phyloP scores from a whole-genome alignment of 306 rosid genomes.

The Cucurbita ficifolia region DNA sequence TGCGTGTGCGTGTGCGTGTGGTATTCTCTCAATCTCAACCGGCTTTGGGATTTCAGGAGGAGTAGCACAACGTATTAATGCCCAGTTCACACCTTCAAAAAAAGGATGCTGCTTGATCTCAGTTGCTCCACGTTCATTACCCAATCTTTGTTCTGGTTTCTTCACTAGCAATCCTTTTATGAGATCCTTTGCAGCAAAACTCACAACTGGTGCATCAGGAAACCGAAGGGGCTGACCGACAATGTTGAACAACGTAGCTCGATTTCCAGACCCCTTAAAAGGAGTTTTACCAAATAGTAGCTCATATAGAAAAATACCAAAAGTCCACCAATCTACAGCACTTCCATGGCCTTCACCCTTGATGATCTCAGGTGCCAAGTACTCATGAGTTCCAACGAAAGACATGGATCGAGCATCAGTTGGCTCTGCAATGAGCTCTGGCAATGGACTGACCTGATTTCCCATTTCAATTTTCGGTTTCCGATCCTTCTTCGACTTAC shows the following conservation, averaged over 20 bases:
- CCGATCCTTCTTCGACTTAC: conserved; percentile 86
- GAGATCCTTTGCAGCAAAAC: conserved; percentile 92
- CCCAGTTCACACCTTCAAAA: conserved; percentile 98
- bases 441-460: conserved; percentile 85
- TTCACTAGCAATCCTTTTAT: conserved; percentile 84
- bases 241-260: conserved; percentile 77
- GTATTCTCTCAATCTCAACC: conserved; percentile 68
- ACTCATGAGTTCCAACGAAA: conserved; percentile 92
- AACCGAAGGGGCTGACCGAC: conserved; percentile 86
- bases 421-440: conserved; percentile 94
- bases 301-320: conserved; percentile 86
- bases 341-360: conserved; percentile 99
- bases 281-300: conserved; percentile 91
- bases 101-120: conserved; percentile 93
- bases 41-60: conserved; percentile 91
- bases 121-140: conserved; percentile 82
- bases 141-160: conserved; percentile 88
- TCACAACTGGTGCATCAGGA: conserved; percentile 84
- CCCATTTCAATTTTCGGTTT: conserved; percentile 65
- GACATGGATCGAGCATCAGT: conserved; percentile 98
- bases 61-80: conserved; percentile 90
- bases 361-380: conserved; percentile 90
- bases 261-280: conserved; percentile 88
- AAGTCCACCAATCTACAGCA: conserved; percentile 99
- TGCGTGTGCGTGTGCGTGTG: conserved; percentile 11